phyloP scores from a whole-genome alignment of 805 yeast species.

The Candida qinlingensis region DNA sequence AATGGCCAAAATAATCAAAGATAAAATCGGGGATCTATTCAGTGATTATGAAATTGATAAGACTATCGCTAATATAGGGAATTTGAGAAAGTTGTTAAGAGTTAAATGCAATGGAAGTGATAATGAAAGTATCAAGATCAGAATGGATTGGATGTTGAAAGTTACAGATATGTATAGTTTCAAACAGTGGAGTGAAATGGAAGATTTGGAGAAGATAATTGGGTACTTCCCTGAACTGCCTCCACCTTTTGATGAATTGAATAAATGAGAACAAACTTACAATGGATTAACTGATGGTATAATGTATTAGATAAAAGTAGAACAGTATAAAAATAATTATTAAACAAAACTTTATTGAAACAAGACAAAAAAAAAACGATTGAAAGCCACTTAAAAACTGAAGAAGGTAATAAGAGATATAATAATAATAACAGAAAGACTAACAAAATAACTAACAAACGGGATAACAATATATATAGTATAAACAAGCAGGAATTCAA shows the following conservation, averaged over 20 bases:
- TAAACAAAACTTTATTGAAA: neutral
- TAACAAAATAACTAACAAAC: neutral
- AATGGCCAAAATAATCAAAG: constrained; percentile 57
- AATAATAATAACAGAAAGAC: neutral
- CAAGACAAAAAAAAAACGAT: neutral
- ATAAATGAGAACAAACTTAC: neutral
- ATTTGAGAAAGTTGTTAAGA: constrained; percentile 47
- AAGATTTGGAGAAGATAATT: constrained; percentile 34
- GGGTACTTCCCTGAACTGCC: constrained; percentile 47
- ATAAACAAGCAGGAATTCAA: too few species aligned
- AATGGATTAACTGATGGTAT: neutral
- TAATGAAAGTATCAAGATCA: constrained; percentile 40
- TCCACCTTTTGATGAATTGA: constrained; percentile 24
- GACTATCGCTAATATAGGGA: constrained; percentile 58
- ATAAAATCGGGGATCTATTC: constrained; percentile 41
- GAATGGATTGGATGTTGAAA: constrained; percentile 69
- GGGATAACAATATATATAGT: too few species aligned
- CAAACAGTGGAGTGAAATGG: constrained; percentile 51
- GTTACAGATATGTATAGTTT: constrained; percentile 58
- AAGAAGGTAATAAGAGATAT: neutral
- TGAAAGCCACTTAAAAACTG: neutral
- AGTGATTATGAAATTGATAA: constrained; percentile 38
- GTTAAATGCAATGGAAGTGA: constrained; percentile 41
- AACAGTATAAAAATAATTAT: neutral
- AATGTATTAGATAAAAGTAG: neutral